Conservation (phyloP, 2,329 filamentous ascomycete genomes). For the Botrytis aclada region DNA sequence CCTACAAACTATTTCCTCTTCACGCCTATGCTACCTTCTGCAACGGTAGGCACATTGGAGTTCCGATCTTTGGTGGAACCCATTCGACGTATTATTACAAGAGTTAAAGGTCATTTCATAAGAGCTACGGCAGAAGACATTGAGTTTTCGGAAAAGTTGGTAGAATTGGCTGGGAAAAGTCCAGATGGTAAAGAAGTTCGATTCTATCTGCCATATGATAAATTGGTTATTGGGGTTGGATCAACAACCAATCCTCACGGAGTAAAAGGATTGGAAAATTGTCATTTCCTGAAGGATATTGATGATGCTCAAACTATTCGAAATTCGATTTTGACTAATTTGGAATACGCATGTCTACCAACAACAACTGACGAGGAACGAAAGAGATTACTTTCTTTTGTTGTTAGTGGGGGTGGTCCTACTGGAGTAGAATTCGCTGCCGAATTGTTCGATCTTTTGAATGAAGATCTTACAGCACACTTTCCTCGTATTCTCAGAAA, state of each 20-base stretch:
- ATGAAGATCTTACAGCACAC: slow-evolving; percentile 80
- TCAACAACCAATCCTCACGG: slow-evolving; percentile 93
- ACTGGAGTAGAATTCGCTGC: slow-evolving; percentile 98
- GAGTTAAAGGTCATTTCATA: slow-evolving; percentile 83
- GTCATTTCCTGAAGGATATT: slow-evolving; percentile 93
- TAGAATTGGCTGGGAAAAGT: slow-evolving; percentile 78
- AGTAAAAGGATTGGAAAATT: slow-evolving; percentile 90
- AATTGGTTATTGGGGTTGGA: slow-evolving; percentile 87
- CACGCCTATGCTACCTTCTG: slow-evolving; percentile 95
- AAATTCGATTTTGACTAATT: slow-evolving; percentile 82
- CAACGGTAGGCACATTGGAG: slow-evolving; percentile 92
- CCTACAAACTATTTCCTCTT: slow-evolving; percentile 97
- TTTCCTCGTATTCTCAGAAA: slow-evolving; percentile 92
- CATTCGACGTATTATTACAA: slow-evolving; percentile 76
- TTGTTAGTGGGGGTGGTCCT: slow-evolving; percentile 91
- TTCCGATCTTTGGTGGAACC: slow-evolving; percentile 90
- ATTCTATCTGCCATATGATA: slow-evolving; percentile 97
- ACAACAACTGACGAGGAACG: slow-evolving; percentile 88
- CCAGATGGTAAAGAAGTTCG: slow-evolving; percentile 66
- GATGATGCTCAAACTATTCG: slow-evolving; percentile 87
- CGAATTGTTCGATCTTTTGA: slow-evolving; percentile 91
- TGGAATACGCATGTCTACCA: slow-evolving; percentile 88
- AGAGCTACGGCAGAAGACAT: slow-evolving; percentile 84
- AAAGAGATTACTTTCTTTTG: slow-evolving; percentile 84
- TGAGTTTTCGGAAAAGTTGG: slow-evolving; percentile 85